phyloP scores from a whole-genome alignment of 345 rosid species.

The Gossypium bickii region DNA sequence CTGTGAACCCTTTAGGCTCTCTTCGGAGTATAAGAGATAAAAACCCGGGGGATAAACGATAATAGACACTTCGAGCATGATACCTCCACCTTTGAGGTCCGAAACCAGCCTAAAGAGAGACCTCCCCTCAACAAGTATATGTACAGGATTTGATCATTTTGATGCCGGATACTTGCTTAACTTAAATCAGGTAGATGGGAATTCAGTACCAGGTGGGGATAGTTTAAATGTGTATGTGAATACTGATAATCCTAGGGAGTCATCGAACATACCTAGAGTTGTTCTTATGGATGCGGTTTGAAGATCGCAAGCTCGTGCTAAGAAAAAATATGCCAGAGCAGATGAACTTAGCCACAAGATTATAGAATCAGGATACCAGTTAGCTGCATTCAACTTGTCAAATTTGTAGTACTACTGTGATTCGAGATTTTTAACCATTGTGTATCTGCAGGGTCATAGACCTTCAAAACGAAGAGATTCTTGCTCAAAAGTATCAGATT shows the following conservation, averaged over 20 bases:
- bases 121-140: constrained; percentile 35
- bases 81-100: background rate
- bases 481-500: constrained; percentile 70
- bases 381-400: constrained; percentile 1
- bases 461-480: constrained; percentile 55
- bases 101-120: too few species aligned
- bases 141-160: background rate
- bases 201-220: constrained; percentile 76
- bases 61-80: too few species aligned
- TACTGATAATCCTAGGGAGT: constrained; percentile 50
- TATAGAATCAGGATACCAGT: constrained; percentile 69
- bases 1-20: background rate
- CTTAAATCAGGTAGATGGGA: constrained; percentile 65
- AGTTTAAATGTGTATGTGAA: constrained; percentile 65
- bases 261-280: constrained; percentile 52
- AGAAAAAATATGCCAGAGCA: constrained; percentile 49
- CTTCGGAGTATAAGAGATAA: too few species aligned
- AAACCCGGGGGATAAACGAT: too few species aligned
- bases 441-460: constrained; percentile 39
- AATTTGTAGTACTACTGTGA: background rate
- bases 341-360: constrained; percentile 62
- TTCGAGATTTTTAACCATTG: background rate
- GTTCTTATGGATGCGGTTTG: constrained; percentile 50
- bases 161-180: background rate
- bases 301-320: constrained; percentile 59